Evolutionary conservation across 306 rosid species (phyloP), one percentile per base, ranked within the genome.

Genomic region (Quercus suber): DNA sequence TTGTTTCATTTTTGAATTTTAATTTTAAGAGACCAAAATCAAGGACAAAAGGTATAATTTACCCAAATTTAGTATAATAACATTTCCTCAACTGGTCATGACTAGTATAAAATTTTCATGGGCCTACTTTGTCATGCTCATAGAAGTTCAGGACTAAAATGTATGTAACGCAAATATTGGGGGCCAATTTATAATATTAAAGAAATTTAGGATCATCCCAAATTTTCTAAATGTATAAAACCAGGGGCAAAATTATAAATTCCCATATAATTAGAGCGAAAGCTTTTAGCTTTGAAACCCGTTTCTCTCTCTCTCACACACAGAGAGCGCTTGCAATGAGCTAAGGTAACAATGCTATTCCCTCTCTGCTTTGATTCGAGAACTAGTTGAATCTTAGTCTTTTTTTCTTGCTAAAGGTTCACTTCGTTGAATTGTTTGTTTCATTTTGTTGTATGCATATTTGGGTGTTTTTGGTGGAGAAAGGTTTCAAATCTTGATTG

Each of bases 271-370:
- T 82, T 37, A 68, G 79, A 80, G 73, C 81, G 79, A 76, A 76
- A 56, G 79, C 45, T 33, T 61, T 14, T 8, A 31, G 83, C 83
- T 75, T 79, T 75, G 78, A 75, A 83, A 75, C 81, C 72, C 77
- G 25, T 23, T 33, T 58, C 72, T 68, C 20, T 37, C 19, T 58
- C 28, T 35, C 33, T 58, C 28, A 9, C 18, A 21, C 60, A 6
- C 56, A 5, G 64, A 23, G 37, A 70, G 55, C 83, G 81, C 55
- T 73, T 75, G 78, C 77, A 30, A 79, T 79, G 77, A 75, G 86
- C 83, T 76, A 69, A 71, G 80, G 87, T 76, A 79, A 68, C 25
- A 68, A 70, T 71, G 11, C 55, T 41, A 73, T 25, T 68, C 73
- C 23, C 19, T 74, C 71, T 69, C 25, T 15, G 55, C 67, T 58